Base-by-base conservation (phyloP, 164 flowering plant genomes). In the Magnolia officinalis region DNA sequence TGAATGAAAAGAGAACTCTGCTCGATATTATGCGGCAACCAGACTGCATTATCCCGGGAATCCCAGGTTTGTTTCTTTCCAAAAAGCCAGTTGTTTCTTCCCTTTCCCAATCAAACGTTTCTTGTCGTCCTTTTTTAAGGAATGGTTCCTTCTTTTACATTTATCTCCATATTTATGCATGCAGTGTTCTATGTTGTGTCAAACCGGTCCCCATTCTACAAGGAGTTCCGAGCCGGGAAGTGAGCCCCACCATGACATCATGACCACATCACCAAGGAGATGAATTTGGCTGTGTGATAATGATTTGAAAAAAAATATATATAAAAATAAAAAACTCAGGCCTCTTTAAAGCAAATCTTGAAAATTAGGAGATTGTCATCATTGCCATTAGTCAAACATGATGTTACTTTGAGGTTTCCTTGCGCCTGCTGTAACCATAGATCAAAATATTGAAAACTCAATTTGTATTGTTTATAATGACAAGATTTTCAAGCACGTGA, bases 161-260 rank as follows among this genome's bases (percentile, higher is more conserved):
- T 19, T 11, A 50, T 67, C 18, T 51, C 59, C 14, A 63, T 9
- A 11, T 1, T 26, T 26, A 26, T 59, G 16, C 50, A n/a, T 86
- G 86, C 96, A 96, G 99, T 94, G 29, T 94, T 96, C 72, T 89
- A 84, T 71, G 85, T 88, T 50, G 95, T 96, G 74, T 96, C 99
- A 13, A 91, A 78, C 74, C 73, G 78, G 21, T 87, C 98, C n/a
- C 78, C 82, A 79, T 93, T 96, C 85, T 94, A 94, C 64, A 80
- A 84, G 63, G 85, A 87, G 71, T 96, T 96, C 87, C 90, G 59
- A 86, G 83, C 90, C 31, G 98, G 99, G 61, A 89, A 86, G 58
- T 94, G 98, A 98, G 50, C 81, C 72, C 85, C 92, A 59, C 74
- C 84, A 24, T 88, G 75, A 86, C 4, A 21, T 24, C 59, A 50